A percentile compares a stretch with the other conserved stretches of the same genome.
These are phyloP conservation scores for Cucurbita moschata DNA, from an alignment of 306 rosid species.

Conservation along the genomic window DNA sequence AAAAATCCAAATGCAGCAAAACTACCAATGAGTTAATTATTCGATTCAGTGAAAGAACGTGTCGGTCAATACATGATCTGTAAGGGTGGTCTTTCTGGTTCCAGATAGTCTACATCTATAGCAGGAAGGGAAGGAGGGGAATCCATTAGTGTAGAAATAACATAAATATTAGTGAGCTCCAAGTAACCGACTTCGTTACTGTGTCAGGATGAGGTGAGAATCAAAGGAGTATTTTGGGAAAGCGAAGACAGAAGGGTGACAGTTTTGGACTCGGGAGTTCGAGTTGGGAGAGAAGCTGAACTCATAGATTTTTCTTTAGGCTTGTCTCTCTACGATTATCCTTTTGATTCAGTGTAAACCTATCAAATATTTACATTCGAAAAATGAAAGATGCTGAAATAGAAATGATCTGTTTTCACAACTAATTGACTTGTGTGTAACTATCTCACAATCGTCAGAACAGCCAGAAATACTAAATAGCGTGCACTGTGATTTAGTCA, in stretches of 20 bases:
- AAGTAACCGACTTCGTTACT: not conserved
- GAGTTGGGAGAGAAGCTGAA: not conserved
- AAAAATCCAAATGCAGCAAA: not conserved
- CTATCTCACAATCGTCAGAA: not conserved
- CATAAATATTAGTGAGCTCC: not conserved
- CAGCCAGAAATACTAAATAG: not conserved
- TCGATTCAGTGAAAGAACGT: not conserved
- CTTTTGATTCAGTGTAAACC: not conserved
- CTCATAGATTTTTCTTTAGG: not conserved
- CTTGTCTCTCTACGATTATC: not conserved
- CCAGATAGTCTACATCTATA: not conserved
- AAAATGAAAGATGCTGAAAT: not conserved
- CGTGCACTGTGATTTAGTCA: not conserved
- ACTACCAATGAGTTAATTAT: not conserved
- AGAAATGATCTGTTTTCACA: not conserved
- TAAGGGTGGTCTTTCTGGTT: not conserved
- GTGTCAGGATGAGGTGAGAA: not conserved
- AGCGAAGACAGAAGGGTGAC: not conserved
- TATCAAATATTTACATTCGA: not conserved
- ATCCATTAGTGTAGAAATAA: not conserved
- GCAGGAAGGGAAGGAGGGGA: not conserved
- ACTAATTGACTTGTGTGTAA: not conserved
- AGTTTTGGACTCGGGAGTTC: not conserved
- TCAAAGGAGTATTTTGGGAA: not conserved
- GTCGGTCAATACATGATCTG: not conserved